Conservation (phyloP, 2,329 filamentous ascomycete species). For the Tolypocladium endophyticum region DNA sequence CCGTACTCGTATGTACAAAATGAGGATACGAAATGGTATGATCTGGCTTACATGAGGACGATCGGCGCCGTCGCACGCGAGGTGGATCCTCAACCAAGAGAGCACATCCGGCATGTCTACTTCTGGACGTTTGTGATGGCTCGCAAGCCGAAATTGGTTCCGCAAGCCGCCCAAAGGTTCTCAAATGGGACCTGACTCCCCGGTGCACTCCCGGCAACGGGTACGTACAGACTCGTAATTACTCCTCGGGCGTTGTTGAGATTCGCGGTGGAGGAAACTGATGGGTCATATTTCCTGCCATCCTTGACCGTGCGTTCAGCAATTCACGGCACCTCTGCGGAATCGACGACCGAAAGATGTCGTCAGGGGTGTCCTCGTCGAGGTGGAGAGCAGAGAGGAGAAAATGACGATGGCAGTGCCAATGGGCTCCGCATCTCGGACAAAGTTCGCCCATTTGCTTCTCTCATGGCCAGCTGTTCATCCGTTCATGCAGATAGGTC, state of each 20-base stretch:
- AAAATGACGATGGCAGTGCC: neutral
- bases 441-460: neutral
- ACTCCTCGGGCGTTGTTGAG: neutral
- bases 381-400: neutral
- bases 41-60: neutral
- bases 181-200: neutral
- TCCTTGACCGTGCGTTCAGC: neutral
- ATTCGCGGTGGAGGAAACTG: neutral
- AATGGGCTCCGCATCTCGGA: neutral
- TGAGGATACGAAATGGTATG: neutral
- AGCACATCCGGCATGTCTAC: neutral
- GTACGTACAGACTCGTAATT: neutral
- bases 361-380: neutral
- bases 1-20: no score
- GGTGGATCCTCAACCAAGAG: neutral
- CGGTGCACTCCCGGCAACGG: neutral
- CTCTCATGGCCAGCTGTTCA: neutral
- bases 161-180: neutral
- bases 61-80: neutral
- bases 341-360: neutral
- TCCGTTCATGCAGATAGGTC: neutral
- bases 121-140: neutral
- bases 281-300: neutral
- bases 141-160: neutral
- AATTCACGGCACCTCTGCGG: neutral